These are phyloP conservation scores for Fomitopsis schrenkii DNA, from an alignment of 1,284 basidiomycete genomes.

Conservation along the genomic window DNA sequence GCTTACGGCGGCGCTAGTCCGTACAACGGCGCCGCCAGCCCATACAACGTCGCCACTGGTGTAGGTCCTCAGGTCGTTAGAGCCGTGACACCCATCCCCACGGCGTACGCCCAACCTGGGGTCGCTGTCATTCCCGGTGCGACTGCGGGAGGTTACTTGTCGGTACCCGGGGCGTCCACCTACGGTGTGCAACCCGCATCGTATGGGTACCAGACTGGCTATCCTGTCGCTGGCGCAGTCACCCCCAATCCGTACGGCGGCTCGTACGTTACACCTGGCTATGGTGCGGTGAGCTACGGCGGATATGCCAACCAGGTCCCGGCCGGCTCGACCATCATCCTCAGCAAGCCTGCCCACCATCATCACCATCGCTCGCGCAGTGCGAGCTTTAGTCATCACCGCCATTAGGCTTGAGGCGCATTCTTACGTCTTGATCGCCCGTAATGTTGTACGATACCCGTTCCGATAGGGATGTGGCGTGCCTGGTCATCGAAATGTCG, in stretches of 20 bases:
- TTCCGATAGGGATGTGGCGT: background rate
- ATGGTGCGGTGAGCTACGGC: background rate
- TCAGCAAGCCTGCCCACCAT: slow-evolving; percentile 18
- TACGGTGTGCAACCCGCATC: background rate
- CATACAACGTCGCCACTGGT: background rate
- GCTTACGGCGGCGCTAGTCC: background rate
- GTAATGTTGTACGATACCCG: background rate
- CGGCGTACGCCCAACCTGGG: background rate
- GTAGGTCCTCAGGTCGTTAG: background rate
- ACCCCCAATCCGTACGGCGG: background rate
- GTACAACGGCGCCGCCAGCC: background rate
- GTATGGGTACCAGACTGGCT: background rate
- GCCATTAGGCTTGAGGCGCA: background rate
- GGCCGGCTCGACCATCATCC: slow-evolving; percentile 19
- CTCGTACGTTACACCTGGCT: background rate
- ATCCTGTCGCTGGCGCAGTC: background rate
- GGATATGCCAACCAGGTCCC: slow-evolving; percentile 5
- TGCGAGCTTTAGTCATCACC: slow-evolving; percentile 1
- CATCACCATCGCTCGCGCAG: slow-evolving; percentile 18
- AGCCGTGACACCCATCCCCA: background rate
- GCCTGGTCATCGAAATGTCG: background rate
- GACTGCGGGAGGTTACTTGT: background rate
- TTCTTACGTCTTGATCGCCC: background rate
- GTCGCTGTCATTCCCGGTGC: background rate
- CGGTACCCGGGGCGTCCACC: background rate